These are phyloP conservation scores for Oryza longistaminata DNA, from an alignment of 176 grass and related monocot species.

Conservation along the genomic window DNA sequence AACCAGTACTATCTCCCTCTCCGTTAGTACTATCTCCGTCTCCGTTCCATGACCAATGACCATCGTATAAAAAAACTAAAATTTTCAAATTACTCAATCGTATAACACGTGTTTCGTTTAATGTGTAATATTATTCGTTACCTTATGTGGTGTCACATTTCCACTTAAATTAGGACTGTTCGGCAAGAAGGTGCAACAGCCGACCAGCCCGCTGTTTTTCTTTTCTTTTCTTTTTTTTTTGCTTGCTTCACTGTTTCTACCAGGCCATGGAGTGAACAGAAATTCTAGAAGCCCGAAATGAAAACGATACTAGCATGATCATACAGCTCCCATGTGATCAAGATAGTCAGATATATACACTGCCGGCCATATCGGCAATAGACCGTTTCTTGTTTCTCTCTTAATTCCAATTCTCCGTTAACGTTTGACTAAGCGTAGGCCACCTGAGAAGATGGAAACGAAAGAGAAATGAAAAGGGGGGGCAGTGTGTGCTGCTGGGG, in stretches of 20 bases:
- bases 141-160: too few species aligned
- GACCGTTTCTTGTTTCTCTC: not conserved
- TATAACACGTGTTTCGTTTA: too few species aligned
- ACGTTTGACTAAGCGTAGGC: conserved; percentile 12
- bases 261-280: not conserved
- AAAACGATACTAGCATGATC: not conserved
- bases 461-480: not conserved
- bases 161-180: too few species aligned
- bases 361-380: not conserved
- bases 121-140: too few species aligned
- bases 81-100: too few species aligned
- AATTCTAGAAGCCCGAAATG: not conserved
- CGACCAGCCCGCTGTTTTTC: too few species aligned
- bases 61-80: too few species aligned
- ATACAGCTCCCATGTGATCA: not conserved
- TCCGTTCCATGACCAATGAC: too few species aligned
- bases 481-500: not conserved
- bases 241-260: not conserved
- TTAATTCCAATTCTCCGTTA: not conserved
- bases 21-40: too few species aligned
- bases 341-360: not conserved
- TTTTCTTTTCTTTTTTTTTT: too few species aligned
- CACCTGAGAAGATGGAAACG: not conserved
- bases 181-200: too few species aligned
- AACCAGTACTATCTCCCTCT: too few species aligned